Base-by-base conservation (phyloP, 2,329 filamentous ascomycete species). In the Anisogramma anomala region DNA sequence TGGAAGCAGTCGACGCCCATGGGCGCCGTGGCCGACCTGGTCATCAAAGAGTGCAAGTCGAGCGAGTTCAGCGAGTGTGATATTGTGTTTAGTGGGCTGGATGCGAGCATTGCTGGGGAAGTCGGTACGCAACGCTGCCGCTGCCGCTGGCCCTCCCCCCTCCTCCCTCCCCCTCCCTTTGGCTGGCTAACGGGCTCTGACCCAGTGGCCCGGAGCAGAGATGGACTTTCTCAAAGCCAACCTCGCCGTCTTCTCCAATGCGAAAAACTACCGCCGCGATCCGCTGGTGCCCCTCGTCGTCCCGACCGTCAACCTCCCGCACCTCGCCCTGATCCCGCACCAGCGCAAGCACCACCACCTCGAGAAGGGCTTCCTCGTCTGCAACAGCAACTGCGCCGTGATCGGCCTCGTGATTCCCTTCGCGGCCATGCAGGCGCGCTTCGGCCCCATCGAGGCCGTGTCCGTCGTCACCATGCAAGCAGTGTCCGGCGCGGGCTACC, bases 301-400 rank as follows among this genome's bases (percentile, higher is more conserved):
- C 7, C 91, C 91, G 1, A 94, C 87, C 15, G 88, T 96, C 61
- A 96, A 96, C 68, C 78, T 94, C 10, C 65, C 76, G 32, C 89
- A 96, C 63, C 74, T 95, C 54, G 76, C 82, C 56, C 72, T 95
- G 47, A 89, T 96, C 58, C 81, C 83, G n/a, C 80, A 93, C 63
- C 89, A 96, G 67, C 75, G 84, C 48, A 71, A 77, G 56, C 71
- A 82, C 32, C 76, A 83, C 60, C 67, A 68, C 20, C 70, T 94
- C 33, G 68, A 82, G 48, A 87, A 84, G 64, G 91, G 91, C 18
- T 94, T 96, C 67, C 67, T 96, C 27, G 86, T 95, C 46, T 96
- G 89, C 74, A 96, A 96, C 69, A 94, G 86, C 50, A 96, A 96
- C 68, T 98, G 91, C 66, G 89, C 89, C 42, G 89, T 95, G 56